Base-by-base conservation (phyloP, 2,329 filamentous ascomycete genomes). In the Pestalotiopsis sp. region DNA sequence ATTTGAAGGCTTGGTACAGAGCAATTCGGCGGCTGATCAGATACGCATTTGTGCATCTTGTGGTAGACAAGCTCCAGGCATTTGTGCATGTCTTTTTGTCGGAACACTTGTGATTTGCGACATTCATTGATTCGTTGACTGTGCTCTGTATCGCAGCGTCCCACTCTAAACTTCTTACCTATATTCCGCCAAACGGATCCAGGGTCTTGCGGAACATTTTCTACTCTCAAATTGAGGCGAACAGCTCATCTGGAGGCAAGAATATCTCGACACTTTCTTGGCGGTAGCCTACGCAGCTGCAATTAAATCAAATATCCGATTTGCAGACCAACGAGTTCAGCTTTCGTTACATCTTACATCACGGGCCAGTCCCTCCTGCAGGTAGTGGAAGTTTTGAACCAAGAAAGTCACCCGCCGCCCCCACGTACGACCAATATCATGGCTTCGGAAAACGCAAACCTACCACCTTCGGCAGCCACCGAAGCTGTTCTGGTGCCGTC, bases 401-500 rank as follows among this genome's bases (percentile, higher is more conserved):
- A 36, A 31, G 31, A 9, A 36, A 9, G 7, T 6, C 31, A 36
- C 7, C 31, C 1, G 31, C 31, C 2, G 12, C 7, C 6, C 31
- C 59, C 27, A 62, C n/a, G 59, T 31, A 38, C 59, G 20, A 25
- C n/a, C n/a, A 36, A 14, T 27, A 66, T 20, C 12, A 66, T 66
- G 64, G 20, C 64, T 12, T 52, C 64, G 3, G 64, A 60, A 60
- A 38, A 60, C 31, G 12, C 52, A 11, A 66, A 66, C n/a, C 31
- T 66, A n/a, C 64, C 64, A 20, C 64, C 64, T 25, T 59, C 64
- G 31, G 64, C 64, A 60, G 91, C 90, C 68, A 93, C 91, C 62
- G 90, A 92, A 79, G 95, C 95, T 38, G 95, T 98, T 61, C 86
- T 98, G 65, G 92, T 95, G 74, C 87, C 91, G 64, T 98, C 95